Evolutionary conservation across 495 filamentous ascomycete species (phyloP), one percentile per base, ranked within the genome.

Genomic region (Penicillium mononematosum): DNA sequence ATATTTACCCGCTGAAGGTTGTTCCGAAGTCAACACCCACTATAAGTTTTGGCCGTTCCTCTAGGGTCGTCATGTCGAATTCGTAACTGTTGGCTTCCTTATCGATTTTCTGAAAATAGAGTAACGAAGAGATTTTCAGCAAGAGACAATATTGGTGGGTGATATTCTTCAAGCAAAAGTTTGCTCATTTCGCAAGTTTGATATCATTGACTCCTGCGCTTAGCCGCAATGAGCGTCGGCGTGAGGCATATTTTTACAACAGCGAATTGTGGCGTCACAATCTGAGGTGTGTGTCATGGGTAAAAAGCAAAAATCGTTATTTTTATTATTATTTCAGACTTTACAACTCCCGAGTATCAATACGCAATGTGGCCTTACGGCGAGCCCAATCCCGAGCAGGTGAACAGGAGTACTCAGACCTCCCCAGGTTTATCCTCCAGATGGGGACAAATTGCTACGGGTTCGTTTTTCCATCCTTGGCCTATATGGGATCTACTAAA

Each of bases 1-100:
- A 58, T 19, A 42, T 45, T 31, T 31, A 66, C 67, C 69, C 69
- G 32, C 63, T 70, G 44, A 60, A 81, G 0, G 77, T 82, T 6
- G 76, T 82, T 14, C 77, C 79, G 54, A 79, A 79, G 57, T 82
- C 79, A 24, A 81, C 66, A 16, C 70, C 76, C 25, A 81, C 59
- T 12, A 73, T 58, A 1, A 79, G 58, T 17, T 34, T 39, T 2
- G 58, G 43, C 11, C 44, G 32, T 0, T 39, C 31, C 2, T 46
- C 44, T 27, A 10, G 9, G 16, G 8, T 34, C 3, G 42, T 11
- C 22, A 55, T 29, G 8, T 55, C 19, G 32, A 24, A 22, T 34
- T 32, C 34, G 22, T 14, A 38, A 2, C 11, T 27, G 11, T 9
- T 2, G n/a, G 4, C 16, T 46, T 17, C 4, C 14, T 14, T 29